Conservation (phyloP, 2,329 filamentous ascomycete species). For the Claviceps citrina region DNA sequence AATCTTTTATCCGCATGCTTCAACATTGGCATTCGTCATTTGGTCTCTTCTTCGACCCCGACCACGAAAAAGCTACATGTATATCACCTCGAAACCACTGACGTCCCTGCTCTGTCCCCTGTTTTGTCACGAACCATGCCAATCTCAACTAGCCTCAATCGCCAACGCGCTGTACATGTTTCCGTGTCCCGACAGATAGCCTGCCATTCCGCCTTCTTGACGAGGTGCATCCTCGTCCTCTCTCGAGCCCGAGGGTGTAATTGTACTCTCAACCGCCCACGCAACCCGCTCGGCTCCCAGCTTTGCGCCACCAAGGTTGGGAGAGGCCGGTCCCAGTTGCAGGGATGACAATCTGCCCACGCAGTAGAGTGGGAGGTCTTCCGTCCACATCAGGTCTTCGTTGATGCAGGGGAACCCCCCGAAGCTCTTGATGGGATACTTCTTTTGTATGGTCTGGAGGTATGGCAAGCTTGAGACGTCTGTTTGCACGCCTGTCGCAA, state of each 20-base stretch:
- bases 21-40: no score
- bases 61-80: no score
- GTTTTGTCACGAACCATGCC: neutral
- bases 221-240: neutral
- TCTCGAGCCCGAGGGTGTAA: conserved; percentile 10
- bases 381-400: conserved; percentile 60
- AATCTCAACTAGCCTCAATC: conserved; percentile 1
- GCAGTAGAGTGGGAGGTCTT: conserved; percentile 58
- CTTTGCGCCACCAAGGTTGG: conserved; percentile 59
- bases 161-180: conserved; percentile 21
- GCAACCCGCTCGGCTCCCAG: conserved; percentile 58
- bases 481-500: conserved; percentile 56
- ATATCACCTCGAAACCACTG: no score
- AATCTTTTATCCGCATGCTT: no score
- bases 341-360: conserved; percentile 53
- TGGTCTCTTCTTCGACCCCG: no score
- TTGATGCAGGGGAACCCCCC: conserved; percentile 59
- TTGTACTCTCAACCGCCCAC: conserved; percentile 50
- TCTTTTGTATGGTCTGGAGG: conserved; percentile 40
- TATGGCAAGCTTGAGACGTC: conserved; percentile 46
- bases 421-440: conserved; percentile 45
- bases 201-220: conserved; percentile 8
- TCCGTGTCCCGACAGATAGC: conserved; percentile 20
- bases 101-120: no score
- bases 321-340: conserved; percentile 54